Percentiles rank a stretch among this genome's conserved stretches.
phyloP scores from a whole-genome alignment of 371 early-diverging fungal genomes.

The Blakeslea trispora region DNA sequence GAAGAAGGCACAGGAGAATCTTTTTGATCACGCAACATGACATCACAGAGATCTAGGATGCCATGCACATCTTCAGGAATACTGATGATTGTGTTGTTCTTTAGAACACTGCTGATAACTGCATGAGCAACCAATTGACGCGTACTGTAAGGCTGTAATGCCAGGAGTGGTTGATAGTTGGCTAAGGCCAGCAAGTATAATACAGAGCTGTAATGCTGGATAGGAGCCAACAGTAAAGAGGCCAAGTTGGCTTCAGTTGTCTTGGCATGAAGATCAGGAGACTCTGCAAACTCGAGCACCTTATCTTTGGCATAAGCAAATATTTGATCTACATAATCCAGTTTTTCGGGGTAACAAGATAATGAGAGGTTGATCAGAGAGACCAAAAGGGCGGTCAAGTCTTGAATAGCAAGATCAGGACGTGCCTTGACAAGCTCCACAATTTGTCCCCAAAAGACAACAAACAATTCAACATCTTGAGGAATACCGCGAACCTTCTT shows the following conservation, averaged over 20 bases:
- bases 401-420: conserved; percentile 86
- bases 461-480: conserved; percentile 84
- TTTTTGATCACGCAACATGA: conserved; percentile 78
- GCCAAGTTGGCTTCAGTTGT: conserved; percentile 62
- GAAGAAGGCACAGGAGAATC: conserved; percentile 8
- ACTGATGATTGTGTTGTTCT: conserved; percentile 64
- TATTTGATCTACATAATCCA: conserved; percentile 85
- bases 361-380: conserved; percentile 85
- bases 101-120: conserved; percentile 66
- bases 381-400: conserved; percentile 82
- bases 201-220: conserved; percentile 70
- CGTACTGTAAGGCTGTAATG: conserved; percentile 74
- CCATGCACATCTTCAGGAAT: conserved; percentile 81
- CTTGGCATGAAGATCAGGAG: conserved; percentile 62
- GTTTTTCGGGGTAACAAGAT: conserved; percentile 86
- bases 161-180: conserved; percentile 79
- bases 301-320: conserved; percentile 78
- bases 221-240: conserved; percentile 68
- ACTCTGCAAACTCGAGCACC: conserved; percentile 50
- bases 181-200: conserved; percentile 60
- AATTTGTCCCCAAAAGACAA: conserved; percentile 93
- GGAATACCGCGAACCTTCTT: conserved; percentile 72
- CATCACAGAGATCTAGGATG: conserved; percentile 78
- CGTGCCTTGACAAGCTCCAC: conserved; percentile 87
- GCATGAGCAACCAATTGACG: conserved; percentile 78